These are phyloP conservation scores for Rhazya stricta DNA, from an alignment of 257 asterid genomes.

Conservation along the genomic window DNA sequence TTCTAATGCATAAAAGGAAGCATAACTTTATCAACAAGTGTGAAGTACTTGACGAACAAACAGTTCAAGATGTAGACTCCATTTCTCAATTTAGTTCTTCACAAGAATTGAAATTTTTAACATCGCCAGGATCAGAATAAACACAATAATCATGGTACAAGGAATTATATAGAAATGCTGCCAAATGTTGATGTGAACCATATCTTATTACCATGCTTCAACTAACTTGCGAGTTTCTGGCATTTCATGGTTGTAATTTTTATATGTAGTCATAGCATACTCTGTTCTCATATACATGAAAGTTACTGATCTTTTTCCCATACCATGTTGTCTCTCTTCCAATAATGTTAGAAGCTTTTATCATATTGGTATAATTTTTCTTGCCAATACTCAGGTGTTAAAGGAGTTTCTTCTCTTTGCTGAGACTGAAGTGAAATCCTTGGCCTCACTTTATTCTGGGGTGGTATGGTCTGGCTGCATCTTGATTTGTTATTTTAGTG, in stretches of 20 bases:
- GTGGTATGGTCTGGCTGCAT: constrained; percentile 46
- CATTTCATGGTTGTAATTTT: background rate
- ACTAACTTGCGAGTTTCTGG: background rate
- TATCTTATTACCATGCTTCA: background rate
- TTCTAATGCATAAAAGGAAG: background rate
- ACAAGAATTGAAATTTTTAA: background rate
- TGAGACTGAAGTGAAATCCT: constrained; percentile 69
- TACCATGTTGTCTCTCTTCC: background rate
- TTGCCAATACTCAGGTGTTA: constrained; percentile 40
- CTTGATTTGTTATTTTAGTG: background rate
- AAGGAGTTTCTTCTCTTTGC: constrained; percentile 58
- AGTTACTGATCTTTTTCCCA: background rate
- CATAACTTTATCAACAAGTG: background rate
- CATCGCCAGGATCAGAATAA: background rate
- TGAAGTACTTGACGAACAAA: background rate
- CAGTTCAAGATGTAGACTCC: background rate
- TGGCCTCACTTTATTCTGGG: constrained; percentile 61
- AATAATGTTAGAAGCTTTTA: background rate
- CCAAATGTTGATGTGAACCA: background rate
- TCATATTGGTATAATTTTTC: constrained; percentile 3
- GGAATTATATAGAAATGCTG: background rate
- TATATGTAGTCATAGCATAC: background rate
- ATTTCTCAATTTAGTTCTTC: background rate
- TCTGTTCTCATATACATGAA: background rate
- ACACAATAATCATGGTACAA: background rate